A percentile compares a stretch with the other conserved stretches of the same genome.
These are phyloP conservation scores for Pichia heedii DNA, from an alignment of 805 yeast genomes.

Conservation along the genomic window DNA sequence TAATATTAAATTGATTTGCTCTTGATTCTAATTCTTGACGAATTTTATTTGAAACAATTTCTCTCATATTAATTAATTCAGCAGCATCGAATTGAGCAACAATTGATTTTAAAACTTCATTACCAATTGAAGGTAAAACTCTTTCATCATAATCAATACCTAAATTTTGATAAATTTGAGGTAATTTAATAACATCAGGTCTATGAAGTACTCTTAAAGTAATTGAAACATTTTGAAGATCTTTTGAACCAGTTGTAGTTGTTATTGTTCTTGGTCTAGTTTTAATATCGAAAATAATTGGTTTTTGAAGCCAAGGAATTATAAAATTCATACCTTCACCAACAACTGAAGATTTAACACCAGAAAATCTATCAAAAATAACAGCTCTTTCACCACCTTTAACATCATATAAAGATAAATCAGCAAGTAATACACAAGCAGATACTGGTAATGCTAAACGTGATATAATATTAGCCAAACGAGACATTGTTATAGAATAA, in stretches of 20 bases:
- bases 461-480: slow-evolving; percentile 32
- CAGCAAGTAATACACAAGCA: slow-evolving; percentile 58
- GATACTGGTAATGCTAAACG: slow-evolving; percentile 65
- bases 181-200: slow-evolving; percentile 79
- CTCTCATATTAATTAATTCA: slow-evolving; percentile 94
- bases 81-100: slow-evolving; percentile 99
- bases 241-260: slow-evolving; percentile 94
- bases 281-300: slow-evolving; percentile 84
- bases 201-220: slow-evolving; percentile 90
- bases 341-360: slow-evolving; percentile 80
- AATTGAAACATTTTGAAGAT: slow-evolving; percentile 88
- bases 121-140: slow-evolving; percentile 94
- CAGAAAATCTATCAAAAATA: slow-evolving; percentile 82
- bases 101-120: slow-evolving; percentile 91
- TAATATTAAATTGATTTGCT: slow-evolving; percentile 83
- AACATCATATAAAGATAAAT: slow-evolving; percentile 86
- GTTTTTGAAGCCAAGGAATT: slow-evolving; percentile 92
- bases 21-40: slow-evolving; percentile 76
- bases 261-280: slow-evolving; percentile 92
- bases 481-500: slow-evolving; percentile 27
- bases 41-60: slow-evolving; percentile 82
- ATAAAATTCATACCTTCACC: slow-evolving; percentile 97
- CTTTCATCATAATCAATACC: slow-evolving; percentile 96
- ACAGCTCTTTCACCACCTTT: slow-evolving; percentile 95
- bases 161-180: slow-evolving; percentile 79